Percentiles rank a stretch among this genome's conserved stretches.
Evolutionary conservation across 352 stramenopile genomes (phyloP).

Genomic region (Peronospora tabacina): DNA sequence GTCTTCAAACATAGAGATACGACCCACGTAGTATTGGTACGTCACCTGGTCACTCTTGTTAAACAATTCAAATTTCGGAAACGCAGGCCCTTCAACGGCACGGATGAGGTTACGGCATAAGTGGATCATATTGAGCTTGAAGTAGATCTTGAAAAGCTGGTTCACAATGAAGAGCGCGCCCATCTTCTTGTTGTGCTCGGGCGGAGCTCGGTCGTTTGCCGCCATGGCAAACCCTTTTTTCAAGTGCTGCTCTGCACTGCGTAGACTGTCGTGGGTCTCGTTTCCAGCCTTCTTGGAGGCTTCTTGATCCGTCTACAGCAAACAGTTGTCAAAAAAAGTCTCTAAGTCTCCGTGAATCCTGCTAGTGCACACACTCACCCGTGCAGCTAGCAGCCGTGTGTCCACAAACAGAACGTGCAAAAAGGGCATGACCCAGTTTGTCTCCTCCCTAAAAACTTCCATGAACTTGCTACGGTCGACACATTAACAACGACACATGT

Average conservation of each 20-base stretch:
- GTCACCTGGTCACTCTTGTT: conserved; percentile 88
- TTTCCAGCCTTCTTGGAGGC: conserved; percentile 55
- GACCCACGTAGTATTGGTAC: conserved; percentile 93
- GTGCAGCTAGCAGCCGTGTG: conserved; percentile 58
- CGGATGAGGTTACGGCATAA: conserved; percentile 93
- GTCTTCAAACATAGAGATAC: conserved; percentile 96
- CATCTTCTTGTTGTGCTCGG: conserved; percentile 80
- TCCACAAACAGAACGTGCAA: conserved; percentile 76
- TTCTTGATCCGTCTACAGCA: conserved; percentile 53
- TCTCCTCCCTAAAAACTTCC: conserved; percentile 77
- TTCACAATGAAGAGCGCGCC: conserved; percentile 90
- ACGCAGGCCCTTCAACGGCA: conserved; percentile 68
- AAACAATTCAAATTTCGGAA: conserved; percentile 74
- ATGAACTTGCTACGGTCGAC: conserved; percentile 65
- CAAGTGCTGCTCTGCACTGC: conserved; percentile 76
- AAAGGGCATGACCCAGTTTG: conserved; percentile 81
- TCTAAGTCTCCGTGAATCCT: conserved; percentile 2
- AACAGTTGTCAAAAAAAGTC: conserved; percentile 1
- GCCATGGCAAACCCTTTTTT: conserved; percentile 85
- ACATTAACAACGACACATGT: conserved; percentile 2
- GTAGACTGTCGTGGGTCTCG: conserved; percentile 69
- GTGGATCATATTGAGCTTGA: conserved; percentile 91
- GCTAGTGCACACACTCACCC: conserved; percentile 21
- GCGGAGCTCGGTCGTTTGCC: conserved; percentile 68
- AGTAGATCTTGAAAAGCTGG: conserved; percentile 97